Conservation (phyloP, 768 basidiomycete genomes). For the Pleurotus tuber-regium region DNA sequence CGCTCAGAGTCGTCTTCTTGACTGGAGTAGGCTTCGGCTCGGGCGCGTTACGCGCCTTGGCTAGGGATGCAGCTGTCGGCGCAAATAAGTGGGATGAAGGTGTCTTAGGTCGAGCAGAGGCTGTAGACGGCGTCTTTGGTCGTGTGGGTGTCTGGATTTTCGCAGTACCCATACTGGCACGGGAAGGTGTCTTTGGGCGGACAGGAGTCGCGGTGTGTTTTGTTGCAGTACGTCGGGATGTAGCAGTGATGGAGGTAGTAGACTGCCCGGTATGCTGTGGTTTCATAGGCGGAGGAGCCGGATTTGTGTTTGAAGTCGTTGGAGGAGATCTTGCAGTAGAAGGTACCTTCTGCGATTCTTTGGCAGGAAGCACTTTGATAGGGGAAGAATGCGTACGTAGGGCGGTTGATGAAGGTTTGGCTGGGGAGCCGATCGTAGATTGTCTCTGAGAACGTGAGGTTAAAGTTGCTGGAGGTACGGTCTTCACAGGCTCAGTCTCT, state of each 20-base stretch:
- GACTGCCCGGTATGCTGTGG: slow-evolving; percentile 40
- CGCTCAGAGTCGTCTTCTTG: slow-evolving; percentile 54
- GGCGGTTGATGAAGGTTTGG: slow-evolving; percentile 2
- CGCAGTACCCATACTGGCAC: slow-evolving; percentile 13
- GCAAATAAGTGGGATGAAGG: slow-evolving; percentile 73
- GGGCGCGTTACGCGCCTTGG: slow-evolving; percentile 57
- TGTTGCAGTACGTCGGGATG: slow-evolving; percentile 22
- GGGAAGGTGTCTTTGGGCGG: slow-evolving; percentile 14
- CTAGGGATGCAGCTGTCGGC: slow-evolving; percentile 81
- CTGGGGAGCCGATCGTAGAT: background rate
- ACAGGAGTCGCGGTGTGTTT: slow-evolving; percentile 12
- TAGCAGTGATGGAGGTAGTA: slow-evolving; percentile 25
- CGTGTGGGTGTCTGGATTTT: slow-evolving; percentile 19
- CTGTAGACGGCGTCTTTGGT: slow-evolving; percentile 32
- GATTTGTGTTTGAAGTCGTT: slow-evolving; percentile 19
- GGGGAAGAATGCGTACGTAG: slow-evolving; percentile 6
- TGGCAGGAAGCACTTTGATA: background rate
- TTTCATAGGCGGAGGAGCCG: slow-evolving; percentile 26
- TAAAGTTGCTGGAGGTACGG: background rate
- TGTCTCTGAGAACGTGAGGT: background rate
- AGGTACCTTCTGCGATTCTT: background rate
- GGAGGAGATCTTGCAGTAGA: slow-evolving; percentile 14
- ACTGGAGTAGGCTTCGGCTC: slow-evolving; percentile 43
- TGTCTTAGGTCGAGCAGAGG: slow-evolving; percentile 55
- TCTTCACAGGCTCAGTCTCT: background rate